Conservation (phyloP, 768 basidiomycete genomes). For the Dioszegia aurantiaca region DNA sequence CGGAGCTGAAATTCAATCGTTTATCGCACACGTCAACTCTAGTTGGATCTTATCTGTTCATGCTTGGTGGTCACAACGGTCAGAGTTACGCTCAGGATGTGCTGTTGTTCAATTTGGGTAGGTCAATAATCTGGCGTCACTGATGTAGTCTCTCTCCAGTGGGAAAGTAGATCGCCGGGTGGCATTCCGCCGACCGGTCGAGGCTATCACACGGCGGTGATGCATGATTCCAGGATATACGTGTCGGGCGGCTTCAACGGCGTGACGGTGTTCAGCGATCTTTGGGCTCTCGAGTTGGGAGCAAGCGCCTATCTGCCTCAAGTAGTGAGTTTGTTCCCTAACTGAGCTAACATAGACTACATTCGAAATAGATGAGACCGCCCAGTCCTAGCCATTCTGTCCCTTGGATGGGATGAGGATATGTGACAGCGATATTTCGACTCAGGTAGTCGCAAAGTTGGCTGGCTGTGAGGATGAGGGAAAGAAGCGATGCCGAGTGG, state of each 20-base stretch:
- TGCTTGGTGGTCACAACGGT: constrained; percentile 85
- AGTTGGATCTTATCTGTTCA: constrained; percentile 86
- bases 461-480: too few relatives aligned
- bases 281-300: constrained; percentile 78
- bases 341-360: constrained; percentile 7
- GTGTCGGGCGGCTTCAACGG: constrained; percentile 75
- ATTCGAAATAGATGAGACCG: constrained; percentile 16
- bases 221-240: constrained; percentile 81
- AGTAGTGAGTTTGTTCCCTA: constrained; percentile 53
- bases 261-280: constrained; percentile 69
- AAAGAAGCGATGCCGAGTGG: too few relatives aligned
- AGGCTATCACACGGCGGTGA: constrained; percentile 78
- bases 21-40: constrained; percentile 80
- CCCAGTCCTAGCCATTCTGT: neutral
- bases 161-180: constrained; percentile 67
- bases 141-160: constrained; percentile 71
- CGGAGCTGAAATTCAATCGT: constrained; percentile 58
- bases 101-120: constrained; percentile 82
- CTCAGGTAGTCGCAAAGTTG: too few relatives aligned
- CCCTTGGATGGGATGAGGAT: too few relatives aligned
- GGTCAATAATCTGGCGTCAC: constrained; percentile 15
- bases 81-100: constrained; percentile 67
- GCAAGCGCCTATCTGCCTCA: constrained; percentile 86
- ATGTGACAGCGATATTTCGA: too few relatives aligned
- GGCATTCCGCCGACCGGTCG: constrained; percentile 70